Base-by-base conservation (phyloP, 805 yeast genomes). In the Phaffomyces thermotolerans region DNA sequence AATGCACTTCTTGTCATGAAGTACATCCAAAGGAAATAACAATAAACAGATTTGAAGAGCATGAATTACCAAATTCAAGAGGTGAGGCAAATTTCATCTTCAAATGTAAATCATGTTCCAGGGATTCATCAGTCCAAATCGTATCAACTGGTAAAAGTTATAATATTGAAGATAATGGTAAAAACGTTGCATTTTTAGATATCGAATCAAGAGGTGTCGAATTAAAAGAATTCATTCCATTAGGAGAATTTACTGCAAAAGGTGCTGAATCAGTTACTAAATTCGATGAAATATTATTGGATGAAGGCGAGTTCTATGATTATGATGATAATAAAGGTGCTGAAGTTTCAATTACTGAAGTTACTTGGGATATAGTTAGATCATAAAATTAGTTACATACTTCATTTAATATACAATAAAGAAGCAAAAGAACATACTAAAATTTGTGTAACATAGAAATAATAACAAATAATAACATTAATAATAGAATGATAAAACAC, bases 251-350 rank as follows among this genome's bases (percentile, higher is more conserved):
- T 59, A 53, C 59, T 27, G 79, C 84, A 43, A 65, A 57, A 34
- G 84, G 85, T 12, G 69, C 64, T 6, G 79, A 75, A 13, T 60
- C 76, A 3, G 62, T 65, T 12, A 69, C 83, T 9, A 62, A 59
- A 42, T 86, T 84, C 56, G 57, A 57, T 6, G 86, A 84, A 25
- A 74, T 88, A 23, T 93, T 84, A 44, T 66, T 89, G 25, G 75
- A 71, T 32, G 96, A 86, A 23, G 79, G 77, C 42, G 98, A 93
- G 59, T 90, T 96, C 90, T 93, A 81, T 59, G 99, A 93, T 56
- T 93, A 90, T 58, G 98, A 93, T 60, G 98, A 93, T 44, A 76
- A 79, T 51, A 81, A 84, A 8, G 76, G 78, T 12, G 76, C 69
- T 36, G 97, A 91, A 62, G 96, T 89, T 17, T 78, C 90, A 20